A percentile compares a stretch with the other conserved stretches of the same genome.
These are phyloP conservation scores for Metschnikowia anglica DNA, from an alignment of 805 yeast species.

Conservation along the genomic window DNA sequence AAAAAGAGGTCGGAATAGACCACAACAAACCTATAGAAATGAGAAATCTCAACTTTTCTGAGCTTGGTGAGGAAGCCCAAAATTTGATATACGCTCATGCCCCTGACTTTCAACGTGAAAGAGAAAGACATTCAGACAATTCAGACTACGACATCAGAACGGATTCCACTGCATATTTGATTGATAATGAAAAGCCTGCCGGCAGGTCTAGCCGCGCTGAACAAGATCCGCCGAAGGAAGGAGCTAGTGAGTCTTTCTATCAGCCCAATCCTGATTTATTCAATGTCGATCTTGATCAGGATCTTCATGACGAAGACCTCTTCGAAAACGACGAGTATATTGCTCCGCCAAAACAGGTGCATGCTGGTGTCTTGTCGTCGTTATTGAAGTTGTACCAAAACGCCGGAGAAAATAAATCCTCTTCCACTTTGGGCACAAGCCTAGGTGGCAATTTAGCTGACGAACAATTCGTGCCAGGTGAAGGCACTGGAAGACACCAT, in stretches of 20 bases:
- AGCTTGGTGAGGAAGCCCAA: constrained; percentile 52
- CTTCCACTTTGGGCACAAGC: constrained; percentile 26
- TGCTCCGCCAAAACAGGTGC: constrained; percentile 61
- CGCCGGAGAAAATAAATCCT: constrained; percentile 32
- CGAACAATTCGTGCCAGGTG: constrained; percentile 19
- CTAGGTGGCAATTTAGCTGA: constrained; percentile 26
- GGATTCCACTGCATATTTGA: constrained; percentile 9
- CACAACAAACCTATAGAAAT: constrained; percentile 44
- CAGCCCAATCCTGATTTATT: constrained; percentile 49
- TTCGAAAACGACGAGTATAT: constrained; percentile 42
- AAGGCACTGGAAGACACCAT: constrained; percentile 10
- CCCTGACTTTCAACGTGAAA: constrained; percentile 22
- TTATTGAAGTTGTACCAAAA: constrained; percentile 68
- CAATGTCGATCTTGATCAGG: constrained; percentile 33
- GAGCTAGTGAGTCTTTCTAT: constrained; percentile 23
- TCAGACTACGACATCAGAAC: constrained; percentile 9
- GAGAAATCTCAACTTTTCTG: constrained; percentile 42
- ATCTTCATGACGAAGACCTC: constrained; percentile 29
- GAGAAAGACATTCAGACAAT: constrained; percentile 4
- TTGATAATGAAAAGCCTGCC: constrained; percentile 10
- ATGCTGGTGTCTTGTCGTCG: constrained; percentile 84
- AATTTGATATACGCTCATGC: constrained; percentile 53
- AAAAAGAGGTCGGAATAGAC: constrained; percentile 19
- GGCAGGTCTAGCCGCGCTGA: constrained; percentile 8
- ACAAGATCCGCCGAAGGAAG: neutral